phyloP scores from a whole-genome alignment of 2,329 filamentous ascomycete species.

The Periconia sp. region DNA sequence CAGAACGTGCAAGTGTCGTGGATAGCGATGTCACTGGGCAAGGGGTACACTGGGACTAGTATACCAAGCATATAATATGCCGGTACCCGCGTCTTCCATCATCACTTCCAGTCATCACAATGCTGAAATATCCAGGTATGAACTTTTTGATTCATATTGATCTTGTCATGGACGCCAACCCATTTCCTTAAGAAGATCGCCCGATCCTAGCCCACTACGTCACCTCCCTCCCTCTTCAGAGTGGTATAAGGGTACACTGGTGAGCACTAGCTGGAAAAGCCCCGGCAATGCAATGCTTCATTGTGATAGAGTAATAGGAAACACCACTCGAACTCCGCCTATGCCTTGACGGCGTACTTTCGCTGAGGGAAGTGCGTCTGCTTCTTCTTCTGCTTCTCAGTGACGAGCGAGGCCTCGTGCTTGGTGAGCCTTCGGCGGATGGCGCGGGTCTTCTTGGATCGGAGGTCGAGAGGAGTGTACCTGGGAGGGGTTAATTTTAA shows the following conservation, averaged over 20 bases:
- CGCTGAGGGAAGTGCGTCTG: slow-evolving; percentile 95
- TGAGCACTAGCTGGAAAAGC: slow-evolving; percentile 46
- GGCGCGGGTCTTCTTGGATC: slow-evolving; percentile 96
- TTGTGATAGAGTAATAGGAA: slow-evolving; percentile 47
- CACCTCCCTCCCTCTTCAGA: slow-evolving; percentile 38
- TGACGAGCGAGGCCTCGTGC: slow-evolving; percentile 82
- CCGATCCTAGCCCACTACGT: slow-evolving; percentile 38
- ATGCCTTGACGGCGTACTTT: slow-evolving; percentile 98
- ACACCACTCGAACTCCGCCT: slow-evolving; percentile 38
- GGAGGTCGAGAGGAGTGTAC: slow-evolving; percentile 96
- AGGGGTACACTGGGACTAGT: too few relatives aligned
- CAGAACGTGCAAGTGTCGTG: too few relatives aligned
- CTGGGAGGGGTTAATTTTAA: slow-evolving; percentile 33
- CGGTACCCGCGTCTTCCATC: too few relatives aligned
- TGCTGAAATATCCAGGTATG: slow-evolving; percentile 35
- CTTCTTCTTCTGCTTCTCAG: slow-evolving; percentile 98
- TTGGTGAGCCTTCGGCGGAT: slow-evolving; percentile 94
- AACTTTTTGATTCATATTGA: slow-evolving; percentile 50
- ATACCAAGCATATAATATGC: too few relatives aligned
- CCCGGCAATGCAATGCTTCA: slow-evolving; percentile 50
- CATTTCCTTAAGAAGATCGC: slow-evolving; percentile 47
- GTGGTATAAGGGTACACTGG: slow-evolving; percentile 49
- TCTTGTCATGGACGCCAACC: slow-evolving; percentile 49
- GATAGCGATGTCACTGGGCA: too few relatives aligned
- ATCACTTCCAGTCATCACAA: slow-evolving; percentile 22